phyloP scores from a whole-genome alignment of 2,329 filamentous ascomycete genomes.

The Aureobasidium sp. region DNA sequence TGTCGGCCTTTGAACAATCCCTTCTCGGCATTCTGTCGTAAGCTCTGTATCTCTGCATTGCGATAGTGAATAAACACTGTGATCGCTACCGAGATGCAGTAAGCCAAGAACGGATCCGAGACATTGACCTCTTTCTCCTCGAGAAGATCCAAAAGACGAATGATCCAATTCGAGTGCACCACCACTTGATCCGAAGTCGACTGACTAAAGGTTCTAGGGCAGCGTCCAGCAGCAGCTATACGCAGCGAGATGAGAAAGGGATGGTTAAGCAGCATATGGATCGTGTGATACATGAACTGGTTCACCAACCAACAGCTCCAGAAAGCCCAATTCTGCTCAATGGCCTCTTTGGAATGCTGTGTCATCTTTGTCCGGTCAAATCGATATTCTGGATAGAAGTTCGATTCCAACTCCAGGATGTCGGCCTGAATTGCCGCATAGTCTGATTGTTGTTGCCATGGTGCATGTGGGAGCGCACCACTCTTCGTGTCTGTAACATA shows the following conservation, averaged over 20 bases:
- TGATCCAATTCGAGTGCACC: slow-evolving; percentile 13
- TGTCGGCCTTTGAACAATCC: slow-evolving; percentile 9
- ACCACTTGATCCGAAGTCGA: slow-evolving; percentile 6
- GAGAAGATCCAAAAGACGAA: not conserved
- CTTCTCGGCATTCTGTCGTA: slow-evolving; percentile 9
- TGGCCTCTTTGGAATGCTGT: slow-evolving; percentile 5
- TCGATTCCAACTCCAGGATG: slow-evolving; percentile 5
- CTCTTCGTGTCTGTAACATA: slow-evolving; percentile 8
- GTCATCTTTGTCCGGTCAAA: slow-evolving; percentile 6
- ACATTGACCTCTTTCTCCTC: slow-evolving; percentile 3
- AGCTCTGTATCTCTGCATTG: not conserved
- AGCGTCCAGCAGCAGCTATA: not conserved
- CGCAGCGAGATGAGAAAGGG: slow-evolving; percentile 10
- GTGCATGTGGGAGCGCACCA: not conserved
- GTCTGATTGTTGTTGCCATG: slow-evolving; percentile 11
- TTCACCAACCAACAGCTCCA: slow-evolving; percentile 10
- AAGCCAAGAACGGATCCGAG: slow-evolving; percentile 7
- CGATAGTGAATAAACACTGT: slow-evolving; percentile 13
- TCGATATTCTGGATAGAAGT: slow-evolving; percentile 5
- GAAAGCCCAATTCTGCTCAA: slow-evolving; percentile 9
- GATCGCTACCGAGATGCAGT: slow-evolving; percentile 5
- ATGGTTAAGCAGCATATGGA: slow-evolving; percentile 10
- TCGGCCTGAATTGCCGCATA: slow-evolving; percentile 1
- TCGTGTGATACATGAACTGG: slow-evolving; percentile 14
- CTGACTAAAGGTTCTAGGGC: slow-evolving; percentile 10